Percentiles rank a stretch among this genome's conserved stretches.
phyloP scores from a whole-genome alignment of 768 basidiomycete species.

The Russula vinacea region DNA sequence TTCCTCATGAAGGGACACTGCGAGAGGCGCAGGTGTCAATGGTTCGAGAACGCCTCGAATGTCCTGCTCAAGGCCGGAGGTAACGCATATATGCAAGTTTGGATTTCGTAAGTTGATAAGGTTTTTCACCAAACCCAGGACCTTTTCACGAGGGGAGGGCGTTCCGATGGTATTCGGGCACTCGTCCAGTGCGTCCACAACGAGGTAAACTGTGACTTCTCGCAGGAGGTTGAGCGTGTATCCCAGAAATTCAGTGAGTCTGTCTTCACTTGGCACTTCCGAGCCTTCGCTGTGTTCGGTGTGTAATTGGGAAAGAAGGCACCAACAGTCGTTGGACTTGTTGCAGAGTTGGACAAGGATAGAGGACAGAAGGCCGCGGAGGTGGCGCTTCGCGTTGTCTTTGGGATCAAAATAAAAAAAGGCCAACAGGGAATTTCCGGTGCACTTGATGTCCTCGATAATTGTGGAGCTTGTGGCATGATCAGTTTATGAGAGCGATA shows the following conservation, averaged over 20 bases:
- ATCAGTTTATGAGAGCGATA: neutral
- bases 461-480: neutral
- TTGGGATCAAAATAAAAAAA: conserved; percentile 3
- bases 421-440: neutral
- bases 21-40: neutral
- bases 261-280: neutral
- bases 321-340: neutral
- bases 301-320: neutral
- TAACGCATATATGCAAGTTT: conserved; percentile 3
- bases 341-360: conserved; percentile 3
- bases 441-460: neutral
- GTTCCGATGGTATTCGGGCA: conserved; percentile 1
- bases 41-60: conserved; percentile 1
- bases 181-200: neutral
- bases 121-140: neutral
- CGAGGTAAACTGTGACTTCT: neutral
- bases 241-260: neutral
- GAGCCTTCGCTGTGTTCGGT: neutral
- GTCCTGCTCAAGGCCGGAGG: conserved; percentile 2
- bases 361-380: conserved; percentile 1
- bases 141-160: neutral
- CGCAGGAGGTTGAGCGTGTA: neutral
- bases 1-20: conserved; percentile 1
- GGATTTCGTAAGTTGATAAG: neutral
- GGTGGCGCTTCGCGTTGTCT: neutral